These are phyloP conservation scores for Chaetomium tenue DNA, from an alignment of 495 filamentous ascomycete species.

Conservation along the genomic window DNA sequence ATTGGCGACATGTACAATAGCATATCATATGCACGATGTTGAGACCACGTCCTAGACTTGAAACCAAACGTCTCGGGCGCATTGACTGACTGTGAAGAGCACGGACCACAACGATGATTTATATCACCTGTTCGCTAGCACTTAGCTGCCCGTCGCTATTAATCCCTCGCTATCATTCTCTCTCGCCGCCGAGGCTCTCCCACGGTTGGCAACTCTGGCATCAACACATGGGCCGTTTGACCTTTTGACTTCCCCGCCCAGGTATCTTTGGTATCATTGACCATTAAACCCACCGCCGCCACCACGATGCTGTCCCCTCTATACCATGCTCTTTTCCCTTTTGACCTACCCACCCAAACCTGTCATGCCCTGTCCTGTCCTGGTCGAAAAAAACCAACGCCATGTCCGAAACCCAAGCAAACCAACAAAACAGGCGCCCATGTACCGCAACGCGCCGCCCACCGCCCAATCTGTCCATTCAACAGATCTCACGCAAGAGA, in stretches of 20 bases:
- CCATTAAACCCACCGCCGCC: not conserved
- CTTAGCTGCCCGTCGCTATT: not conserved
- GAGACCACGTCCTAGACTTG: not conserved
- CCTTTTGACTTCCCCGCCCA: not conserved
- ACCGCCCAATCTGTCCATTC: not conserved
- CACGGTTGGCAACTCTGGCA: not conserved
- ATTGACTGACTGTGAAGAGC: not conserved
- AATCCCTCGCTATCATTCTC: not conserved
- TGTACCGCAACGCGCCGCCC: not conserved
- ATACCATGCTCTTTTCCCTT: not conserved
- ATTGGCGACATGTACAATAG: constrained; percentile 14
- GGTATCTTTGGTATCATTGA: constrained; percentile 7
- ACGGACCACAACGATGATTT: not conserved
- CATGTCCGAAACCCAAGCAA: not conserved
- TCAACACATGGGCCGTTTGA: not conserved
- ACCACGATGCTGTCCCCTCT: not conserved
- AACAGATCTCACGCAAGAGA: not conserved
- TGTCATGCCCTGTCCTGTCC: not conserved
- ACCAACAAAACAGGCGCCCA: not conserved
- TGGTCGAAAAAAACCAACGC: not conserved
- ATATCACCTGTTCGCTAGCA: not conserved
- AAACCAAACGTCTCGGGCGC: not conserved
- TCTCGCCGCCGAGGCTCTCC: not conserved
- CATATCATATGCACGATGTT: constrained; percentile 6
- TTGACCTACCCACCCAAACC: not conserved